Conservation (phyloP, 73 alveolate genomes). For the Paramecium caudatum region DNA sequence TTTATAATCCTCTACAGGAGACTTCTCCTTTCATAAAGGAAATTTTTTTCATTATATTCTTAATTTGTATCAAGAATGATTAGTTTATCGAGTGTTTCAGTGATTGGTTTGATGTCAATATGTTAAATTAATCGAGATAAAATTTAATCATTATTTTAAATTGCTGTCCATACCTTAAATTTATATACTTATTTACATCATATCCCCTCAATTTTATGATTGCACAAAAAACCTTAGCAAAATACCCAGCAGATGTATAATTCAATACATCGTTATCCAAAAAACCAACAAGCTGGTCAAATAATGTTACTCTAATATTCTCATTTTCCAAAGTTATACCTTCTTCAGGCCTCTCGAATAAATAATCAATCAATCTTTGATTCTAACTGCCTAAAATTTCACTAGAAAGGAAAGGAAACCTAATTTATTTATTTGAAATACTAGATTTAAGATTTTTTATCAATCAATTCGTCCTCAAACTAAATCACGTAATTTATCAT, state of each 20-base stretch:
- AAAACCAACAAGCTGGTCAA: not conserved
- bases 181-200: constrained; percentile 16
- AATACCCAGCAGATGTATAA: constrained; percentile 68
- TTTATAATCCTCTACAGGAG: not conserved
- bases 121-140: constrained; percentile 23
- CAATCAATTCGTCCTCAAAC: constrained; percentile 15
- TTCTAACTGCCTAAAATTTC: constrained; percentile 48
- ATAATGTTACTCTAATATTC: not conserved
- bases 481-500: constrained; percentile 33
- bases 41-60: not conserved
- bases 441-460: constrained; percentile 42
- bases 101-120: constrained; percentile 21
- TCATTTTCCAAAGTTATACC: not conserved
- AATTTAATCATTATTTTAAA: constrained; percentile 4
- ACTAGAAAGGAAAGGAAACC: constrained; percentile 57
- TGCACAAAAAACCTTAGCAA: constrained; percentile 17
- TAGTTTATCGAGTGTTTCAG: constrained; percentile 50
- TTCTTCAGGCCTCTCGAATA: constrained; percentile 58
- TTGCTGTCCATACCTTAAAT: constrained; percentile 40
- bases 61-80: constrained; percentile 16
- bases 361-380: not conserved
- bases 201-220: constrained; percentile 19
- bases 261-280: constrained; percentile 28
- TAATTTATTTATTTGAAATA: not conserved
- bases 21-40: not conserved